Percentiles rank a stretch among this genome's conserved stretches.
Evolutionary conservation across 116 monocot species (phyloP).

Genomic region (Papilionanthe hybrid): DNA sequence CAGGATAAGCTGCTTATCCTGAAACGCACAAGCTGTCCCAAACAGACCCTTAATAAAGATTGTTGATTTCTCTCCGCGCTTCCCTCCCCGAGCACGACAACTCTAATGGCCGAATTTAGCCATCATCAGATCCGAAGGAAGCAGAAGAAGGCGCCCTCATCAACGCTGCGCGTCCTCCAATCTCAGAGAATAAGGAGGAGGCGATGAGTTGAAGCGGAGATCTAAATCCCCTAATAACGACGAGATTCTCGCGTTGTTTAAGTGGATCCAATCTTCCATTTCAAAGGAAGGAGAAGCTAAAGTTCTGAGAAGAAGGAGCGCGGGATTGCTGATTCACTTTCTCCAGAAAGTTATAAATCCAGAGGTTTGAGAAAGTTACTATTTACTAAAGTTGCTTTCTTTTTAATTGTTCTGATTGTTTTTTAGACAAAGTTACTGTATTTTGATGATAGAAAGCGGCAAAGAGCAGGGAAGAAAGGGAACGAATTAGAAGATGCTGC

Average conservation of each 20-base stretch:
- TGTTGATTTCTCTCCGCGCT: conserved; percentile 29
- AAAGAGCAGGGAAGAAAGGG: background rate
- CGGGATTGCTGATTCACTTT: conserved; percentile 10
- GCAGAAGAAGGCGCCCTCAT: conserved; percentile 17
- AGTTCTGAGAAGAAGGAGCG: conserved; percentile 20
- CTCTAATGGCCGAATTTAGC: conserved; percentile 4
- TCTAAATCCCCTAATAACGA: conserved; percentile 26
- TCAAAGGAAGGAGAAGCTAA: conserved; percentile 23
- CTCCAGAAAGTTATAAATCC: conserved; percentile 6
- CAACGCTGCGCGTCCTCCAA: background rate
- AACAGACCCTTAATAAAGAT: conserved; percentile 48
- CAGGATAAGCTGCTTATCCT: no score
- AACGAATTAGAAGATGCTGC: background rate
- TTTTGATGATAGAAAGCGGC: conserved; percentile 2
- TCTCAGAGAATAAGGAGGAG: background rate
- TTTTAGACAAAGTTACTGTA: background rate
- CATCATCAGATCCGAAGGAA: conserved; percentile 33
- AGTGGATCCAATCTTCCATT: conserved; percentile 49
- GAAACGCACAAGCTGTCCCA: no score
- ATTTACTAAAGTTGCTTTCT: background rate
- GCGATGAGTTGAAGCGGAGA: conserved; percentile 11
- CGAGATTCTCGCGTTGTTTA: conserved; percentile 43
- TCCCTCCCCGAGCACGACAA: background rate
- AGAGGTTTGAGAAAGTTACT: conserved; percentile 19
- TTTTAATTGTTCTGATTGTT: background rate